Conservation (phyloP, 495 filamentous ascomycete species). For the Pseudoneurospora amorphoporcata region DNA sequence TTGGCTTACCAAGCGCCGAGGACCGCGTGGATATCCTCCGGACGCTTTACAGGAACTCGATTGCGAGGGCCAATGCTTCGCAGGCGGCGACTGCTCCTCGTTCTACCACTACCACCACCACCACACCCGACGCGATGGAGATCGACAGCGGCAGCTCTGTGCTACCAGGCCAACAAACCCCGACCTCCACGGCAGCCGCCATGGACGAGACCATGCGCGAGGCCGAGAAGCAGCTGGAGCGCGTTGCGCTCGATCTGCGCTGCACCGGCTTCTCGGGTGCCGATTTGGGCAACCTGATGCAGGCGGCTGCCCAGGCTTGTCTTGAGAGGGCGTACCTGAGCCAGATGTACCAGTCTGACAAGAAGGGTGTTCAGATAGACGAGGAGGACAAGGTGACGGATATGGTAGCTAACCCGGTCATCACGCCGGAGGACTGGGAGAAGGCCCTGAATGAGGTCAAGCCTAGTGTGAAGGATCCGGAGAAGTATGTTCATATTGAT, state of each 20-base stretch:
- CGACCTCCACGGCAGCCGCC: background rate
- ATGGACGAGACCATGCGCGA: conserved; percentile 1
- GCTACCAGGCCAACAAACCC: background rate
- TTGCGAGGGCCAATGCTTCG: conserved; percentile 33
- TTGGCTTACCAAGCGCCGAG: conserved; percentile 69
- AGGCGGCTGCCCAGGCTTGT: conserved; percentile 67
- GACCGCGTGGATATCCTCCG: conserved; percentile 81
- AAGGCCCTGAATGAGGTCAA: conserved; percentile 58
- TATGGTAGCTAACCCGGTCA: conserved; percentile 30
- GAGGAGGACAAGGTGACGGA: conserved; percentile 1
- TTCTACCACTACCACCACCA: background rate
- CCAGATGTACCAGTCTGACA: conserved; percentile 1
- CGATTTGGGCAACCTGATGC: conserved; percentile 68
- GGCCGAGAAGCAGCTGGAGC: conserved; percentile 35
- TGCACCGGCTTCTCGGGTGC: conserved; percentile 88
- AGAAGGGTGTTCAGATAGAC: conserved; percentile 8
- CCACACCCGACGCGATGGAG: background rate
- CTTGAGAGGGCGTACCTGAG: conserved; percentile 45
- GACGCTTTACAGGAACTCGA: conserved; percentile 60
- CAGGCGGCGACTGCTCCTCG: conserved; percentile 15
- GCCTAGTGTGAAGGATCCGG: conserved; percentile 64
- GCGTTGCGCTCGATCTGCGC: conserved; percentile 51
- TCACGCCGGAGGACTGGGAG: conserved; percentile 68
- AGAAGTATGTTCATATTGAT: conserved; percentile 11
- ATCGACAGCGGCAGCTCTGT: conserved; percentile 1